Evolutionary conservation across 2,329 filamentous ascomycete genomes (phyloP).

Genomic region (Decorospora gaudefroyi): DNA sequence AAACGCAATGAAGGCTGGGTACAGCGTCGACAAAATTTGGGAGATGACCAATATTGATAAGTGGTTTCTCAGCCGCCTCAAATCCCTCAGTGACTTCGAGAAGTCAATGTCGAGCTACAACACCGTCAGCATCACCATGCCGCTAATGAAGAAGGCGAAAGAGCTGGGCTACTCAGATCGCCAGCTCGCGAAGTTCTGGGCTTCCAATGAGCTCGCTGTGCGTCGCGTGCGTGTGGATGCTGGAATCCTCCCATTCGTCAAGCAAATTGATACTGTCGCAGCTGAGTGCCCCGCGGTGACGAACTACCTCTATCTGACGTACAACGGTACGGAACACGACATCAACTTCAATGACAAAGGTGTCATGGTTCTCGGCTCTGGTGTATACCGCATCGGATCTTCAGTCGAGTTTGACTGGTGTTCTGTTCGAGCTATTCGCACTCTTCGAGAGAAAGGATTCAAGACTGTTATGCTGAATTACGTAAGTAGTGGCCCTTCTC

Average conservation of each 20-base stretch:
- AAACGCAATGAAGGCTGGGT: slow-evolving; percentile 94
- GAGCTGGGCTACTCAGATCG: slow-evolving; percentile 92
- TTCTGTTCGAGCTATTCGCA: slow-evolving; percentile 90
- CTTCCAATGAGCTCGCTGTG: slow-evolving; percentile 90
- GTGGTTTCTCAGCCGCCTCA: slow-evolving; percentile 94
- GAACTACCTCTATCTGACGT: slow-evolving; percentile 96
- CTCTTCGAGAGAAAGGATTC: slow-evolving; percentile 77
- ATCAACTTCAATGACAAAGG: slow-evolving; percentile 84
- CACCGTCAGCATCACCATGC: slow-evolving; percentile 66
- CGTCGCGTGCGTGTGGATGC: slow-evolving; percentile 82
- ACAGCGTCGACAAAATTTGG: slow-evolving; percentile 96
- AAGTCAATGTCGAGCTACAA: slow-evolving; percentile 74
- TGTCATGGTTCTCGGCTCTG: slow-evolving; percentile 93
- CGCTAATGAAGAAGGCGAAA: slow-evolving; percentile 81
- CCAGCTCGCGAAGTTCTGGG: slow-evolving; percentile 91
- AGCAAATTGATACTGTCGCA: slow-evolving; percentile 98
- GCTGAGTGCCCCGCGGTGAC: slow-evolving; percentile 94
- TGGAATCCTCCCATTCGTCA: slow-evolving; percentile 85
- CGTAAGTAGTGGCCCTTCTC: slow-evolving; percentile 19
- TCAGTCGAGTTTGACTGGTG: slow-evolving; percentile 99
- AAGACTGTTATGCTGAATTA: slow-evolving; percentile 95
- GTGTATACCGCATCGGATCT: slow-evolving; percentile 95
- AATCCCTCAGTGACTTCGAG: slow-evolving; percentile 86
- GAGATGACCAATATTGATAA: slow-evolving; percentile 98
- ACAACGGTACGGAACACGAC: slow-evolving; percentile 88